A percentile compares a stretch with the other conserved stretches of the same genome.
These are phyloP conservation scores for Blastobotrys muscicola DNA, from an alignment of 805 yeast species.

Conservation along the genomic window DNA sequence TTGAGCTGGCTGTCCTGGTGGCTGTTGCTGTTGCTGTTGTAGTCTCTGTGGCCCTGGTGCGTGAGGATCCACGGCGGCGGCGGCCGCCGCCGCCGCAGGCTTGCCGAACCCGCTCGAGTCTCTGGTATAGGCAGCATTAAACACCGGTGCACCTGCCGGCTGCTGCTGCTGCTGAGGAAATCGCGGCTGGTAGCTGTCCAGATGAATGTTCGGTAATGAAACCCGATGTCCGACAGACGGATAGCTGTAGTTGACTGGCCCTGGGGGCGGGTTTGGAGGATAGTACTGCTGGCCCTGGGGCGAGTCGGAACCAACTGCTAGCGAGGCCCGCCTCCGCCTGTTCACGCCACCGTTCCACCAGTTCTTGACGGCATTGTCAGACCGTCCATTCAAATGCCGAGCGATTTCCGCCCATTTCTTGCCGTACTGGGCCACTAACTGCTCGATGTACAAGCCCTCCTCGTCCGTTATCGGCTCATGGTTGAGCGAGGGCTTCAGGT, in stretches of 20 bases:
- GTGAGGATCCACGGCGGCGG: conserved; percentile 33
- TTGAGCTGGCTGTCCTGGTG: conserved; percentile 1
- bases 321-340: conserved; percentile 44
- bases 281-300: conserved; percentile 4
- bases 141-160: conserved; percentile 8
- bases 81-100: conserved; percentile 13
- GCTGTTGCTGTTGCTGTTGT: neutral
- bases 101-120: conserved; percentile 20
- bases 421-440: conserved; percentile 68
- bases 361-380: conserved; percentile 86
- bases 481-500: conserved; percentile 74
- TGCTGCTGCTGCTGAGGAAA: conserved; percentile 8
- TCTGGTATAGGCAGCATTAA: conserved; percentile 18
- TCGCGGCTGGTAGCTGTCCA: conserved; percentile 6
- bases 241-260: conserved; percentile 1
- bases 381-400: conserved; percentile 73
- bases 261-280: conserved; percentile 2
- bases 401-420: conserved; percentile 93
- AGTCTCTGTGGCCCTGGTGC: conserved; percentile 5
- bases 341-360: conserved; percentile 98
- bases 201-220: conserved; percentile 19
- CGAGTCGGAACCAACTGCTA: conserved; percentile 8
- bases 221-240: conserved; percentile 17
- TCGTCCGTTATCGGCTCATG: conserved; percentile 75
- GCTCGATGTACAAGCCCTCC: conserved; percentile 75